Percentiles rank a stretch among this genome's conserved stretches.
These are phyloP conservation scores for Penicillium verrucosum DNA, from an alignment of 2,329 filamentous ascomycete genomes.

Conservation along the genomic window DNA sequence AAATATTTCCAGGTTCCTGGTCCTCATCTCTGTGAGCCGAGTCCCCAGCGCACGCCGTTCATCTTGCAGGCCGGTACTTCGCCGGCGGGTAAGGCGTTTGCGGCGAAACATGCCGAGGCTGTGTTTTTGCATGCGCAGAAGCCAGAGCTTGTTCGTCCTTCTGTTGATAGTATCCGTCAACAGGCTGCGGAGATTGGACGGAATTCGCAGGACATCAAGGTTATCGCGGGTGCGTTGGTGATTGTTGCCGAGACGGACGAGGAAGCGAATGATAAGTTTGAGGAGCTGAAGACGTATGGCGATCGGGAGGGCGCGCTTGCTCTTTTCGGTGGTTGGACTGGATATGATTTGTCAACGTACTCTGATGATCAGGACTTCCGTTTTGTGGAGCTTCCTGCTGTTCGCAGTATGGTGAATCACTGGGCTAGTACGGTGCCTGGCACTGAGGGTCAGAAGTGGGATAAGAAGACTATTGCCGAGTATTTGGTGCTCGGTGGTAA, in stretches of 20 bases:
- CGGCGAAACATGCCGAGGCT: conserved; percentile 44
- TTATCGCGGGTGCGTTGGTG: conserved; percentile 45
- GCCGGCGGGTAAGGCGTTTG: conserved; percentile 47
- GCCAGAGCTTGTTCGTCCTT: conserved; percentile 40
- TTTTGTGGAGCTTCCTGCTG: conserved; percentile 41
- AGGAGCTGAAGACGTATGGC: conserved; percentile 43
- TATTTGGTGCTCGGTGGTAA: conserved; percentile 36
- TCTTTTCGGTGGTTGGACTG: conserved; percentile 49
- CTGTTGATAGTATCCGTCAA: conserved; percentile 43
- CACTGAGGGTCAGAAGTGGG: conserved; percentile 40
- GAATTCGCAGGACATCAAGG: conserved; percentile 41
- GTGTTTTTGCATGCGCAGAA: conserved; percentile 49
- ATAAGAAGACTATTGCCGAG: conserved; percentile 36
- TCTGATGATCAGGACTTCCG: conserved; percentile 47
- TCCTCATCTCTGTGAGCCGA: conserved; percentile 47
- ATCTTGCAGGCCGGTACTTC: conserved; percentile 49
- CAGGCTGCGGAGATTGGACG: conserved; percentile 41
- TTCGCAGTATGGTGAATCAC: conserved; percentile 45
- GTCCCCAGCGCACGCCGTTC: conserved; percentile 48
- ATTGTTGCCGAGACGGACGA: conserved; percentile 47
- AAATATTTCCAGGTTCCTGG: conserved; percentile 45
- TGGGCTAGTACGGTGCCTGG: conserved; percentile 46
- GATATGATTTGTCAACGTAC: conserved; percentile 44
- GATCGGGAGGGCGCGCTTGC: conserved; percentile 46
- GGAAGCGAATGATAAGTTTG: conserved; percentile 43